These are phyloP conservation scores for Colletotrichum eleusines DNA, from an alignment of 2,329 filamentous ascomycete species.

Conservation along the genomic window DNA sequence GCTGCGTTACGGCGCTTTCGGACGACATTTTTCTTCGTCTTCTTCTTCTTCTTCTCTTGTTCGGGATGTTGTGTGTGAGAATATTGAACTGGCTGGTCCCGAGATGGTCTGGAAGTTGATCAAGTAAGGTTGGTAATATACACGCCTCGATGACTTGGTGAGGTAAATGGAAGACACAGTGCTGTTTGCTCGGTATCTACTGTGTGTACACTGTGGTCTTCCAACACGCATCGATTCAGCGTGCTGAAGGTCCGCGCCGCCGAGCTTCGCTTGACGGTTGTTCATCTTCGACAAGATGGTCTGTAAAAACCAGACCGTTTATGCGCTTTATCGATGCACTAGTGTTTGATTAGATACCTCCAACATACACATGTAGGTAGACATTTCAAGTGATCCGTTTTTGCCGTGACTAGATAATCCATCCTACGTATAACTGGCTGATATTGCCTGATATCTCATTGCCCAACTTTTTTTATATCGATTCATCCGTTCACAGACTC, in stretches of 20 bases:
- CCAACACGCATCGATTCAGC: neutral
- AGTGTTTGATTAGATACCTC: neutral
- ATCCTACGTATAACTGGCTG: neutral
- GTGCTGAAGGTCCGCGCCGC: neutral
- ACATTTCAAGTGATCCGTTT: neutral
- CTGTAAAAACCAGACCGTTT: too few species aligned
- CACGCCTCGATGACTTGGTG: slow-evolving; percentile 8
- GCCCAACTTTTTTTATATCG: too few species aligned
- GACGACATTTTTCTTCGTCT: slow-evolving; percentile 43
- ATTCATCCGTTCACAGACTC: neutral
- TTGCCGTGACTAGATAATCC: neutral
- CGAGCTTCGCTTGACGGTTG: rapidly evolving
- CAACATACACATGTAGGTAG: too few species aligned
- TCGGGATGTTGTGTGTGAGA: neutral
- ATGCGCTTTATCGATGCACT: rapidly evolving
- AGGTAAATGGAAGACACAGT: slow-evolving; percentile 14
- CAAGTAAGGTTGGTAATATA: slow-evolving; percentile 25
- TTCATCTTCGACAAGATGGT: neutral
- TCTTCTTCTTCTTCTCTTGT: too few species aligned
- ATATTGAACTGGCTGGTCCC: neutral
- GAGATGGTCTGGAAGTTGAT: neutral
- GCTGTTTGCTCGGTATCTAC: neutral
- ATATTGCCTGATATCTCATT: neutral
- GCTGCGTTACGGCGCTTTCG: slow-evolving; percentile 50
- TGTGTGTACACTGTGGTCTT: slow-evolving; percentile 17